A percentile compares a stretch with the other conserved stretches of the same genome.
phyloP scores from a whole-genome alignment of 495 filamentous ascomycete species.

The Penicillium ochrochloron region DNA sequence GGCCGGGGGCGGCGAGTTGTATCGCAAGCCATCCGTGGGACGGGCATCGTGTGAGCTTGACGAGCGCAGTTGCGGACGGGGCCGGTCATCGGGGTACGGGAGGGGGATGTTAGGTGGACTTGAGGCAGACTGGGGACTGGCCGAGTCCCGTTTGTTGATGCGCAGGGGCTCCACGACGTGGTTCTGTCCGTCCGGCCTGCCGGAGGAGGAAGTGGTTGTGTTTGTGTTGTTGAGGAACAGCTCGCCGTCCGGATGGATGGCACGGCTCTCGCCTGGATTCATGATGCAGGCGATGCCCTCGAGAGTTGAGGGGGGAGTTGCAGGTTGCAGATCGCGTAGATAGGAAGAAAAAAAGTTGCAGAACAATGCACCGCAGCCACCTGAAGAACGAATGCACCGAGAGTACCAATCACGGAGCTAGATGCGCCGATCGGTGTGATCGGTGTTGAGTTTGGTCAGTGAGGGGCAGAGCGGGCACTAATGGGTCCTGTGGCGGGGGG shows the following conservation, averaged over 20 bases:
- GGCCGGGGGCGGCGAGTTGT: constrained; percentile 38
- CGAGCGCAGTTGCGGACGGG: constrained; percentile 49
- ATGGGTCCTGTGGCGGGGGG: constrained; percentile 3
- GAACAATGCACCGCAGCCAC: constrained; percentile 21
- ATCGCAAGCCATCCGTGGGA: constrained; percentile 42
- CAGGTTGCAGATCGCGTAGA: neutral
- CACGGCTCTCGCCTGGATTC: constrained; percentile 50
- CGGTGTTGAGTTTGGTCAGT: constrained; percentile 9
- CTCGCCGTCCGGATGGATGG: constrained; percentile 68
- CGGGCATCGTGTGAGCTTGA: constrained; percentile 40
- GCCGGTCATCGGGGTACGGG: constrained; percentile 78
- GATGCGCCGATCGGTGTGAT: constrained; percentile 23
- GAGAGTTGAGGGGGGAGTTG: neutral
- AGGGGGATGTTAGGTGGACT: constrained; percentile 44
- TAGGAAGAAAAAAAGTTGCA: constrained; percentile 20
- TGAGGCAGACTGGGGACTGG: constrained; percentile 41
- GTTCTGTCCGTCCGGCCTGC: neutral
- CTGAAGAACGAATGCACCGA: constrained; percentile 3
- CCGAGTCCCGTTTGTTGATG: constrained; percentile 72
- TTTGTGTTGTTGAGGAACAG: constrained; percentile 71
- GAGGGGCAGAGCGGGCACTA: constrained; percentile 20
- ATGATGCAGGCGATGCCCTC: constrained; percentile 30
- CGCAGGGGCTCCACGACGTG: constrained; percentile 77
- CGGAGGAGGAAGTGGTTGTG: constrained; percentile 50
- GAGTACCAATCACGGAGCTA: constrained; percentile 27